A percentile compares a stretch with the other conserved stretches of the same genome.
Conservation (phyloP, 2,329 filamentous ascomycete species). For the Trichoderma arundinaceum region DNA sequence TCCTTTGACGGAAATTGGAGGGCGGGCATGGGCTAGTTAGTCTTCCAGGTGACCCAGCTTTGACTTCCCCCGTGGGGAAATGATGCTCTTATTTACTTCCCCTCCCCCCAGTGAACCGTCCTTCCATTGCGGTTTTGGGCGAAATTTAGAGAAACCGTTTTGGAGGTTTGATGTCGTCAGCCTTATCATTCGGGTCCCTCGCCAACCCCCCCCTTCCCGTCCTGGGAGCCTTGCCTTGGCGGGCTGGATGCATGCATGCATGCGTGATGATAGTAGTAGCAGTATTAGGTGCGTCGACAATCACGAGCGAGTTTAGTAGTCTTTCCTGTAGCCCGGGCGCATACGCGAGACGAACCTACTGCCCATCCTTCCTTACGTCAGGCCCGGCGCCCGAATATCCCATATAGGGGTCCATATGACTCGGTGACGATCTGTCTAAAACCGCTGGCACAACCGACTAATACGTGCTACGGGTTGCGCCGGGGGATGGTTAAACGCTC, state of each 20-base stretch:
- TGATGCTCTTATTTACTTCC: neutral
- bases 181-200: too few relatives aligned
- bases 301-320: neutral
- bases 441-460: too few relatives aligned
- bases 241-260: too few relatives aligned
- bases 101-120: neutral
- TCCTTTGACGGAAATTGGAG: slow-evolving; percentile 6
- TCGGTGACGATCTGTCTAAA: slow-evolving; percentile 20
- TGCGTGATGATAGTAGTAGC: neutral
- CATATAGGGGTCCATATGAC: slow-evolving; percentile 24
- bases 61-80: slow-evolving; percentile 28
- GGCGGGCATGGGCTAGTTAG: neutral
- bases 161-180: slow-evolving; percentile 18
- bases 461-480: neutral
- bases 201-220: neutral
- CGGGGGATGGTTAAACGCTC: too few relatives aligned
- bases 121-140: slow-evolving; percentile 6
- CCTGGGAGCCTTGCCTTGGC: slow-evolving; percentile 16
- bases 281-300: neutral
- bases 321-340: neutral
- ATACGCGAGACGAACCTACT: neutral
- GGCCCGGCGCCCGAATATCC: neutral
- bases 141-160: neutral
- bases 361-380: slow-evolving; percentile 20
- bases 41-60: neutral